These are phyloP conservation scores for Aspergillus quadrilineatus DNA, from an alignment of 2,329 filamentous ascomycete genomes.

Conservation along the genomic window DNA sequence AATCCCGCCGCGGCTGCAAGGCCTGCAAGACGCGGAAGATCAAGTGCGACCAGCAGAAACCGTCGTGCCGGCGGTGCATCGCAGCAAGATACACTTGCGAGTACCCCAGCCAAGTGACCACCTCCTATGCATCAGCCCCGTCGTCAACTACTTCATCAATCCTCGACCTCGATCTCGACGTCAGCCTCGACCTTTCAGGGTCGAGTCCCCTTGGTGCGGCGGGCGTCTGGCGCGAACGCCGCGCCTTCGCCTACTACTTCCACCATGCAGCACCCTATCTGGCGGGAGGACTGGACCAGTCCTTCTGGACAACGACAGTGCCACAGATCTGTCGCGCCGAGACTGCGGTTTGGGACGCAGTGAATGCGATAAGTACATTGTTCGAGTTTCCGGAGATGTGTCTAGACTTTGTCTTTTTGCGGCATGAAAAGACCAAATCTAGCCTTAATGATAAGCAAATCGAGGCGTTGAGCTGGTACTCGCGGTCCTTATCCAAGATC, in stretches of 20 bases:
- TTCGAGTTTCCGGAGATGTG: constrained; percentile 30
- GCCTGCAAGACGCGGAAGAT: constrained; percentile 36
- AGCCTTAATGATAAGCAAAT: constrained; percentile 21
- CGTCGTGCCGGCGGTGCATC: constrained; percentile 31
- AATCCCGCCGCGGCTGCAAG: constrained; percentile 29
- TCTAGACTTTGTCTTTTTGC: constrained; percentile 8
- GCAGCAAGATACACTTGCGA: constrained; percentile 35
- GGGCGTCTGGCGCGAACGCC: constrained; percentile 31
- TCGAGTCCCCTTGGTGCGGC: neutral
- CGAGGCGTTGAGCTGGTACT: constrained; percentile 33
- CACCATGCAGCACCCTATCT: constrained; percentile 30
- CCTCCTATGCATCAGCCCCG: neutral
- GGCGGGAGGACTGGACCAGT: constrained; percentile 32
- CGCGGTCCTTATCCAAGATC: constrained; percentile 30
- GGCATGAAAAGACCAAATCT: neutral
- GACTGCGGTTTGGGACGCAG: constrained; percentile 38
- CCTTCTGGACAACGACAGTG: constrained; percentile 35
- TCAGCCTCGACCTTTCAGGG: neutral
- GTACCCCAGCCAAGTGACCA: constrained; percentile 18
- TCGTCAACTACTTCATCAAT: neutral
- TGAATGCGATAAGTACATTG: constrained; percentile 36
- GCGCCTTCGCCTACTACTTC: constrained; percentile 39
- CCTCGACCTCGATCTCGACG: neutral
- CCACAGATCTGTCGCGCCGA: constrained; percentile 35
- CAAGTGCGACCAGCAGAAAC: constrained; percentile 39